Evolutionary conservation across 768 basidiomycete species (phyloP).

Genomic region (Tephrocybe rancida): DNA sequence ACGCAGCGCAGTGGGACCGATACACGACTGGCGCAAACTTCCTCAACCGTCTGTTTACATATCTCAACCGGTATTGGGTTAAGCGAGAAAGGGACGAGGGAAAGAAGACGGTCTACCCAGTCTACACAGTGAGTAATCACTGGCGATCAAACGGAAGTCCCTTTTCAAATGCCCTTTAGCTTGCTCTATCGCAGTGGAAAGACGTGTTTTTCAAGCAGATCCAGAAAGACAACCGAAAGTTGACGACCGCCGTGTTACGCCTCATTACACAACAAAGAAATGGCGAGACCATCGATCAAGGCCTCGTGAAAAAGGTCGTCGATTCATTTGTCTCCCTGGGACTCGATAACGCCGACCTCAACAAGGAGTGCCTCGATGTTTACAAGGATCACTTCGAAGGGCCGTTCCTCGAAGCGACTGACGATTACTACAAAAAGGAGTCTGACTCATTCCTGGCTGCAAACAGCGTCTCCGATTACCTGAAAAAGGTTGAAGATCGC

Average conservation of each 20-base stretch:
- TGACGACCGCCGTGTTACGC: constrained; percentile 84
- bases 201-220: constrained; percentile 86
- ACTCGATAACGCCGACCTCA: constrained; percentile 87
- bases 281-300: constrained; percentile 93
- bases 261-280: constrained; percentile 94
- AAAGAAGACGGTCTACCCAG: constrained; percentile 91
- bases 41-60: constrained; percentile 95
- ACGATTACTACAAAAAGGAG: constrained; percentile 92
- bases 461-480: constrained; percentile 93
- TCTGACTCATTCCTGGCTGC: constrained; percentile 90
- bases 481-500: constrained; percentile 95
- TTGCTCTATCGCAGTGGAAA: constrained; percentile 97
- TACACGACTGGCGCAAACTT: constrained; percentile 98
- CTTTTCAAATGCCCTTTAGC: constrained; percentile 41
- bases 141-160: not conserved
- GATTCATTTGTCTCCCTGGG: constrained; percentile 98
- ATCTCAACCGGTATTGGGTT: constrained; percentile 99
- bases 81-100: constrained; percentile 99
- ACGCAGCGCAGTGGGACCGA: constrained; percentile 92
- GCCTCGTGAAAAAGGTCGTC: constrained; percentile 95
- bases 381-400: constrained; percentile 93
- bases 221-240: constrained; percentile 77
- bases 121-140: constrained; percentile 82
- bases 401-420: constrained; percentile 88
- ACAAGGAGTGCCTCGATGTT: constrained; percentile 93